Conservation (phyloP, 2,329 filamentous ascomycete genomes). For the Cladosporium colombiae region DNA sequence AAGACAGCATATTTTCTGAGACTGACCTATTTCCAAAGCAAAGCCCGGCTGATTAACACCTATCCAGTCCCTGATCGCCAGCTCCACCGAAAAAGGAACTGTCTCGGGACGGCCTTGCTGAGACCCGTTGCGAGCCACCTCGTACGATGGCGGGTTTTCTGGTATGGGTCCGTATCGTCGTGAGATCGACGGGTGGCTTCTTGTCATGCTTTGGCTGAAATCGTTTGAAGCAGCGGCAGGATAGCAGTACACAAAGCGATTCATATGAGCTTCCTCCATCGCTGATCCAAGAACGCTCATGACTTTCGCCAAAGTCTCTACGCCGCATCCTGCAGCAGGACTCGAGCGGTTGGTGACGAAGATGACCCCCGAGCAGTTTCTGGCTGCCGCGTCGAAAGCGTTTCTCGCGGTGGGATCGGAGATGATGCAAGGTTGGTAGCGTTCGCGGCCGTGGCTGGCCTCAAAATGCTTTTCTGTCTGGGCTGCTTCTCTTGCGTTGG, state of each 20-base stretch:
- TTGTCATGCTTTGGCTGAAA: neutral
- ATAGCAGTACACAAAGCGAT: conserved; percentile 47
- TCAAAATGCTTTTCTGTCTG: conserved; percentile 31
- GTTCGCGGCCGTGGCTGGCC: conserved; percentile 30
- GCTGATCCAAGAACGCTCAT: conserved; percentile 45
- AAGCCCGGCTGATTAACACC: neutral
- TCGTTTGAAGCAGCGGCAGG: conserved; percentile 27
- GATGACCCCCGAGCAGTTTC: conserved; percentile 45
- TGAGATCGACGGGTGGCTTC: neutral
- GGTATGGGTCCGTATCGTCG: neutral
- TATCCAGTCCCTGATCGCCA: conserved; percentile 11
- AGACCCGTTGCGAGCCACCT: neutral
- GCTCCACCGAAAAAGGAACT: conserved; percentile 3
- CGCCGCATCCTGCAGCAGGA: conserved; percentile 27
- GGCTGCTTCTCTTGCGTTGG: conserved; percentile 27
- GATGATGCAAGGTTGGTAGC: conserved; percentile 45
- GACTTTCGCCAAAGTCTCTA: conserved; percentile 37
- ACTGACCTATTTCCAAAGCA: conserved; percentile 12
- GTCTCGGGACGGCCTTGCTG: neutral
- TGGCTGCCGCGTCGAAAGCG: conserved; percentile 45
- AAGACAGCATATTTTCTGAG: neutral
- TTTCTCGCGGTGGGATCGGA: conserved; percentile 39
- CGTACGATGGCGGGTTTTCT: neutral
- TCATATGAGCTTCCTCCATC: conserved; percentile 41
- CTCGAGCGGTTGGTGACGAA: conserved; percentile 42